phyloP scores from a whole-genome alignment of 73 alveolate species.

The Paramecium sexaurelia region DNA sequence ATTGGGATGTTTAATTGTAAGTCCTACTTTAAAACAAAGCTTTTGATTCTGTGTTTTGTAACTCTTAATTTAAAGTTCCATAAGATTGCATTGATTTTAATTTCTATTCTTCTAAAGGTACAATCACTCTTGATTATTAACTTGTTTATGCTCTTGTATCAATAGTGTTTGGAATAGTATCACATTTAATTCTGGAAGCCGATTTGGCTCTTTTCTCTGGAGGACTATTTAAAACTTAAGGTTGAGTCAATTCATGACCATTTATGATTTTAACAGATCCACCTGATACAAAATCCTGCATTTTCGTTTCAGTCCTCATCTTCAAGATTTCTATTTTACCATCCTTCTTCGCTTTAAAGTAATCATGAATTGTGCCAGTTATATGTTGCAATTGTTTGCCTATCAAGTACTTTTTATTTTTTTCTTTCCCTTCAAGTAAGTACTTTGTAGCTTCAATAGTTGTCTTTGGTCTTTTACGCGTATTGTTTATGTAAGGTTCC shows the following conservation, averaged over 20 bases:
- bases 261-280: conserved; percentile 40
- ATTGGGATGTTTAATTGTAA: neutral
- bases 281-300: neutral
- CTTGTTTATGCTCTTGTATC: neutral
- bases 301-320: neutral
- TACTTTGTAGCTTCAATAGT: neutral
- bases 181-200: neutral
- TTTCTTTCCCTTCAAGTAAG: neutral
- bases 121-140: neutral
- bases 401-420: conserved; percentile 22
- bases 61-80: neutral
- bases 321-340: conserved; percentile 32
- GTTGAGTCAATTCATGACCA: neutral
- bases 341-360: neutral
- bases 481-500: conserved; percentile 16
- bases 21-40: neutral
- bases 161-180: neutral
- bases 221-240: neutral
- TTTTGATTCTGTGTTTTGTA: neutral
- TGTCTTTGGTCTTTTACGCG: conserved; percentile 23
- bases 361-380: conserved; percentile 40
- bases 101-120: neutral
- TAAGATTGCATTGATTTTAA: neutral
- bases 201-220: conserved; percentile 6
- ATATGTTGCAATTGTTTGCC: neutral